Evolutionary conservation across 176 grass and related monocot species (phyloP).

Genomic region (Aechmea fasciata): DNA sequence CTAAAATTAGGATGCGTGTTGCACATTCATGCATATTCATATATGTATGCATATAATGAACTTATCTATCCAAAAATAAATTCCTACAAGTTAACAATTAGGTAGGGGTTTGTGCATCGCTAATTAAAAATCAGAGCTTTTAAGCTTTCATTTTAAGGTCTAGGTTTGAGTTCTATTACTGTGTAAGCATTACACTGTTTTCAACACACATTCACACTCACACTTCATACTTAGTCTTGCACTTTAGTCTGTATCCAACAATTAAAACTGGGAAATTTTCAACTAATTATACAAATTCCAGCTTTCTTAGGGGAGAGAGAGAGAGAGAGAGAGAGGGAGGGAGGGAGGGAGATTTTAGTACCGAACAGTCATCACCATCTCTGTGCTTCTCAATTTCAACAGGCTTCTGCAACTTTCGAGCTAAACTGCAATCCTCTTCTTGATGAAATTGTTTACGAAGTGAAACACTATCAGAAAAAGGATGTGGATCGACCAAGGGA

Average conservation of each 20-base stretch:
- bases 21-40: not conserved
- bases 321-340: not conserved
- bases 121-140: no score
- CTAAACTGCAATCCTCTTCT: conserved; percentile 70
- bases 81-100: no score
- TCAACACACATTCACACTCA: no score
- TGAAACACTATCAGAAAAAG: conserved; percentile 44
- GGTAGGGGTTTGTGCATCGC: no score
- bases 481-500: conserved; percentile 32
- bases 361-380: conserved; percentile 15
- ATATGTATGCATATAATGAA: not conserved
- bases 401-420: conserved; percentile 67
- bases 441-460: conserved; percentile 63
- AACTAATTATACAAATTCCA: not conserved
- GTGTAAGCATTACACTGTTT: no score
- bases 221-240: no score
- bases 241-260: not conserved
- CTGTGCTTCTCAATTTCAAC: conserved; percentile 68
- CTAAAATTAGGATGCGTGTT: not conserved
- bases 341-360: not conserved
- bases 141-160: no score
- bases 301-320: not conserved
- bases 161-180: no score
- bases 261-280: not conserved
- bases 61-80: no score